Evolutionary conservation across 306 rosid species (phyloP).

Genomic region (Pyrus bretschneideri): DNA sequence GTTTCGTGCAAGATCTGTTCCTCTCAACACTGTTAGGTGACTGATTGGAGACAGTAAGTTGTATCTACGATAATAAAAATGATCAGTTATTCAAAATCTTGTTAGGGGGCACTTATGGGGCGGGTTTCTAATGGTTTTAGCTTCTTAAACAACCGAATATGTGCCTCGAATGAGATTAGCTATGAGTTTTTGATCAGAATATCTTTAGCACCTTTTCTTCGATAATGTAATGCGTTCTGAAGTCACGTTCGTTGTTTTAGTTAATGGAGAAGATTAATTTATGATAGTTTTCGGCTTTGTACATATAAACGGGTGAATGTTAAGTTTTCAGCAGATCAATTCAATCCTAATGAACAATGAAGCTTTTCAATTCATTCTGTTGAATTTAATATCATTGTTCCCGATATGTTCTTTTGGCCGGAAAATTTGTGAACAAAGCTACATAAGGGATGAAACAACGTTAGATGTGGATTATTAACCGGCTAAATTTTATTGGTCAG

Average conservation of each 20-base stretch:
- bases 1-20: conserved; percentile 85
- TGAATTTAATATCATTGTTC: too few relatives aligned
- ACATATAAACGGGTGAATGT: conserved; percentile 8
- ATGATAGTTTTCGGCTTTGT: conserved; percentile 6
- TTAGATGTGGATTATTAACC: too few relatives aligned
- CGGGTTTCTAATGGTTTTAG: conserved; percentile 23
- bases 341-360: not conserved
- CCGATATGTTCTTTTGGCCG: too few relatives aligned
- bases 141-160: conserved; percentile 11
- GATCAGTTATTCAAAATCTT: conserved; percentile 26
- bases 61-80: conserved; percentile 23
- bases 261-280: conserved; percentile 16
- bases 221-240: conserved; percentile 25
- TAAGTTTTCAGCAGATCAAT: not conserved
- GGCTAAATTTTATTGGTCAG: too few relatives aligned
- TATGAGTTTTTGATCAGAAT: conserved; percentile 22
- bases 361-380: not conserved
- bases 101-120: conserved; percentile 23
- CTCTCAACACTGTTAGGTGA: conserved; percentile 57
- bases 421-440: too few relatives aligned
- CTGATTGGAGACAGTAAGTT: conserved; percentile 33
- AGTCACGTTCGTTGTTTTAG: conserved; percentile 8
- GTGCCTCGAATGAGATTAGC: conserved; percentile 19
- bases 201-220: conserved; percentile 12
- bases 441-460: too few relatives aligned